Evolutionary conservation across 108 stramenopile genomes (phyloP).

Genomic region (Heterococcus sp.): DNA sequence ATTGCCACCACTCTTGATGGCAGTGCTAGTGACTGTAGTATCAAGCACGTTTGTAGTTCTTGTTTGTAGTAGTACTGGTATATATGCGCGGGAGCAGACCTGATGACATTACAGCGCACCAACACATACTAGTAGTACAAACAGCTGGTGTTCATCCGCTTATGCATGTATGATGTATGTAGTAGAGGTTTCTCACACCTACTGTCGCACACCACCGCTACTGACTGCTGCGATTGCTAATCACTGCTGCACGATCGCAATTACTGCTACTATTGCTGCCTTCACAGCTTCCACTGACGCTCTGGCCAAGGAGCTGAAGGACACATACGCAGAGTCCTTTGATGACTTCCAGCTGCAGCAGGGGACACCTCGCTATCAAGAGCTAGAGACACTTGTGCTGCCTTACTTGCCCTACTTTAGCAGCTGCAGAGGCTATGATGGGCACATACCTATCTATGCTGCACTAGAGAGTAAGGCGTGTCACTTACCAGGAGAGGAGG

Average conservation of each 20-base stretch:
- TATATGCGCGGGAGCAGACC: neutral
- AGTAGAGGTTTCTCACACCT: no score
- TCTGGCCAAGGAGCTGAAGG: conserved; percentile 60
- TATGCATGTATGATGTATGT: no score
- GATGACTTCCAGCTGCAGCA: conserved; percentile 48
- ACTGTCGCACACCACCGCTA: no score
- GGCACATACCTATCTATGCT: conserved; percentile 47
- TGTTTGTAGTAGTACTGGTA: neutral
- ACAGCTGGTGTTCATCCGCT: neutral
- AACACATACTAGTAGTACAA: no score
- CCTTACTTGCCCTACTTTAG: conserved; percentile 78
- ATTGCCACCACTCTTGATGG: neutral
- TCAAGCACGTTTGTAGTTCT: no score
- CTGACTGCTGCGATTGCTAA: no score
- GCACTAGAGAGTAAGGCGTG: conserved; percentile 22
- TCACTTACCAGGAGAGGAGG: conserved; percentile 29
- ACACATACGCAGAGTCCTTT: conserved; percentile 68
- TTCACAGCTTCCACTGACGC: conserved; percentile 7
- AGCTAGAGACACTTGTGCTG: conserved; percentile 56
- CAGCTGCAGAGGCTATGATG: conserved; percentile 74
- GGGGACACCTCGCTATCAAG: conserved; percentile 29
- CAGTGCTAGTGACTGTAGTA: neutral
- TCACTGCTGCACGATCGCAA: no score
- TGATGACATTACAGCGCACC: no score
- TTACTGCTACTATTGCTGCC: no score